phyloP scores from a whole-genome alignment of 768 basidiomycete species.

The Suillus subalutaceus region DNA sequence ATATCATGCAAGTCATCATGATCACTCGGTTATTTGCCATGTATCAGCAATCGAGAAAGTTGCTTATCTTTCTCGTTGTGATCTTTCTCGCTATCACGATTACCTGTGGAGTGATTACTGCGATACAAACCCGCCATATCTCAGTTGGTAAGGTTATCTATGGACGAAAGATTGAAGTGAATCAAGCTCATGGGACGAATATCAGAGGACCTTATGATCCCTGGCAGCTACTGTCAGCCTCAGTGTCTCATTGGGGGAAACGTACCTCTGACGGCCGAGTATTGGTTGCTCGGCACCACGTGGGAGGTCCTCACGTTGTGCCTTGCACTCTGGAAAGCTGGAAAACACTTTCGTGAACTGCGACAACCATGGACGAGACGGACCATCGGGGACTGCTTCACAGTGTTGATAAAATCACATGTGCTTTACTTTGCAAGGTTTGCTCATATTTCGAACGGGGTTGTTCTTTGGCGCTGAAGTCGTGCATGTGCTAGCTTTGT shows the following conservation, averaged over 20 bases:
- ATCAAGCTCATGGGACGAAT: background rate
- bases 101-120: background rate
- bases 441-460: background rate
- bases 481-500: background rate
- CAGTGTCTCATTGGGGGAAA: background rate
- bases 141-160: background rate
- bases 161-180: background rate
- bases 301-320: background rate
- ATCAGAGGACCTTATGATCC: background rate
- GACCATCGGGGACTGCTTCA: background rate
- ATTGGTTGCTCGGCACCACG: background rate
- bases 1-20: background rate
- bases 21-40: background rate
- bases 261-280: background rate
- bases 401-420: background rate
- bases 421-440: constrained; percentile 1
- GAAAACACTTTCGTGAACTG: background rate
- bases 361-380: background rate
- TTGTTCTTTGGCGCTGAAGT: background rate
- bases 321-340: background rate
- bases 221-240: background rate
- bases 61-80: background rate
- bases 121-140: background rate
- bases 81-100: background rate
- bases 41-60: background rate